Conservation (phyloP, 176 grass and related monocot species). For the Luzula sylvatica region DNA sequence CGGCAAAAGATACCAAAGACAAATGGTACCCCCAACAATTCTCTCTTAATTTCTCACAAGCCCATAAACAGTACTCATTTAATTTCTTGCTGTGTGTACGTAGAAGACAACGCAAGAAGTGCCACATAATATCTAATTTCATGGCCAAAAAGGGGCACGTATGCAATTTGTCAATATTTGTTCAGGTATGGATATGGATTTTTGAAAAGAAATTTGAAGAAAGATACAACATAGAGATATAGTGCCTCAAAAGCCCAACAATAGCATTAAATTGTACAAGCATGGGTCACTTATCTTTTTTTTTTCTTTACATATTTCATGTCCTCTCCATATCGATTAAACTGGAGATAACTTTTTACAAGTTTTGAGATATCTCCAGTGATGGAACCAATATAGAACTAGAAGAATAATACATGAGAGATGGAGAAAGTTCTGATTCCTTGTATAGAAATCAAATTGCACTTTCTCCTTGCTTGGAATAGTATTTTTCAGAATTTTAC, state of each 20-base stretch:
- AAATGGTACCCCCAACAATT: conserved; percentile 14
- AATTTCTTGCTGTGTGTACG: too few species aligned
- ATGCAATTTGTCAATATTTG: conserved; percentile 2
- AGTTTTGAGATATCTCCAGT: neutral
- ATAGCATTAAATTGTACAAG: conserved; percentile 21
- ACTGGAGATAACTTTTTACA: neutral
- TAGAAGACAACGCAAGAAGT: too few species aligned
- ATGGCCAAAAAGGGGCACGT: too few species aligned
- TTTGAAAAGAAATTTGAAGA: conserved; percentile 5
- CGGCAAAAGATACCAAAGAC: conserved; percentile 23
- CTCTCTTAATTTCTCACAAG: neutral
- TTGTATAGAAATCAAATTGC: conserved; percentile 12
- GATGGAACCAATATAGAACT: neutral
- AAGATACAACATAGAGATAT: conserved; percentile 20
- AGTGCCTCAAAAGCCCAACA: conserved; percentile 13
- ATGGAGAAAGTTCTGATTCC: conserved; percentile 7
- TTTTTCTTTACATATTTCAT: neutral
- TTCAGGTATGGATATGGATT: conserved; percentile 3
- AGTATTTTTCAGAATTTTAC: conserved; percentile 10
- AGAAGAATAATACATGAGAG: neutral
- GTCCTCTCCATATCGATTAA: conserved; percentile 11
- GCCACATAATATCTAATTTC: too few species aligned
- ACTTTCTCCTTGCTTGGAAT: conserved; percentile 1
- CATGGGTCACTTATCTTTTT: conserved; percentile 4
- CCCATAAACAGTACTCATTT: too few species aligned